Percentiles rank a stretch among this genome's conserved stretches.
These are phyloP conservation scores for Globisporangium orthogonon DNA, from an alignment of 352 stramenopile species.

Conservation along the genomic window DNA sequence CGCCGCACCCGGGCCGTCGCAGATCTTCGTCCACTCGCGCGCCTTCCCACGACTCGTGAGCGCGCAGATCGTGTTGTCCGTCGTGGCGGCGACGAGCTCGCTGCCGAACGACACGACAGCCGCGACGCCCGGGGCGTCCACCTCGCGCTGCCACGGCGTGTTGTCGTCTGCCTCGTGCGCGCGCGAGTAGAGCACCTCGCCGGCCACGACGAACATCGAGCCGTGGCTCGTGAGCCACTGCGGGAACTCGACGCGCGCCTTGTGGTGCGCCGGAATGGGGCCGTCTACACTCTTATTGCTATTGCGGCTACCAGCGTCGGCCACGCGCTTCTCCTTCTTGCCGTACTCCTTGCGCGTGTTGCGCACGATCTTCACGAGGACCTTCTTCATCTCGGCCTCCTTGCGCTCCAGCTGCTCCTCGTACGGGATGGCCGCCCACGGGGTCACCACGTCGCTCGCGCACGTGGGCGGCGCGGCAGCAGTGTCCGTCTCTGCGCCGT, in stretches of 20 bases:
- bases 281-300: conserved; percentile 12
- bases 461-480: conserved; percentile 25
- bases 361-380: conserved; percentile 82
- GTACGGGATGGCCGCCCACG: conserved; percentile 74
- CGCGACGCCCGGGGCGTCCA: conserved; percentile 32
- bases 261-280: conserved; percentile 44
- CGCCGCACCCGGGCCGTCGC: conserved; percentile 26
- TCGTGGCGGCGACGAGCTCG: conserved; percentile 53
- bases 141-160: conserved; percentile 35
- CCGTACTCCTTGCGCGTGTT: conserved; percentile 80
- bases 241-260: conserved; percentile 30
- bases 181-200: conserved; percentile 51
- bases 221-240: conserved; percentile 73
- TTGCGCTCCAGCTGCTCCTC: conserved; percentile 81
- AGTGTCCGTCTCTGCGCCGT: not conserved
- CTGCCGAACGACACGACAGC: conserved; percentile 75
- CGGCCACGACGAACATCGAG: conserved; percentile 60
- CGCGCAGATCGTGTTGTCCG: conserved; percentile 45
- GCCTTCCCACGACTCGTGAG: conserved; percentile 32
- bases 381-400: conserved; percentile 87
- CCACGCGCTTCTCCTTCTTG: conserved; percentile 83
- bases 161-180: conserved; percentile 39
- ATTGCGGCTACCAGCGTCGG: conserved; percentile 42
- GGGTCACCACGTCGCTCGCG: conserved; percentile 73
- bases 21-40: conserved; percentile 46